A percentile compares a stretch with the other conserved stretches of the same genome.
These are phyloP conservation scores for Ogataea angusta DNA, from an alignment of 805 yeast species.

Conservation along the genomic window DNA sequence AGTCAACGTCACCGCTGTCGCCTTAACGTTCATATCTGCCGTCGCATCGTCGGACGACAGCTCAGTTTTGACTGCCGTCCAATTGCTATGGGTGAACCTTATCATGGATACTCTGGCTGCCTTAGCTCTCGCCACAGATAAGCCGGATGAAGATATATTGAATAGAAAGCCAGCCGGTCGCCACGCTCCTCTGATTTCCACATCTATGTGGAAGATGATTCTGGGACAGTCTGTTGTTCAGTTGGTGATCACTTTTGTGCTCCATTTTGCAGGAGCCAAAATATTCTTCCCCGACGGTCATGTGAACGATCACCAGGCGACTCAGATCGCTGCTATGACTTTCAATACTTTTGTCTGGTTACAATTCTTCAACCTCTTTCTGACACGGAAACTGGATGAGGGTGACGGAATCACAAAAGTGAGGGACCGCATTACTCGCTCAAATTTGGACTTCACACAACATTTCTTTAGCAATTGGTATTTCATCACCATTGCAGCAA, in stretches of 20 bases:
- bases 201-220: conserved; percentile 98
- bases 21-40: conserved; percentile 89
- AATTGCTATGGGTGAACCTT: conserved; percentile 93
- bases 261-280: conserved; percentile 74
- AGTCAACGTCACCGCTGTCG: conserved; percentile 95
- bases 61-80: conserved; percentile 95
- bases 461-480: conserved; percentile 81
- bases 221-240: conserved; percentile 81
- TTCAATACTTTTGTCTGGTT: conserved; percentile 97
- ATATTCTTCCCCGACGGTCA: conserved; percentile 46
- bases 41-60: conserved; percentile 75
- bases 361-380: conserved; percentile 91
- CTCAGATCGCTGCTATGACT: conserved; percentile 76
- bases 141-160: conserved; percentile 81
- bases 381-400: conserved; percentile 87
- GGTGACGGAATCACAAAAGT: conserved; percentile 63
- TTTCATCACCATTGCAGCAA: conserved; percentile 64
- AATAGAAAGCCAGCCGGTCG: conserved; percentile 84
- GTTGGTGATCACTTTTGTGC: conserved; percentile 69
- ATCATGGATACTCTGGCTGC: conserved; percentile 99
- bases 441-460: conserved; percentile 77
- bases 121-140: conserved; percentile 94
- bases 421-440: conserved; percentile 54
- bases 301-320: conserved; percentile 41
- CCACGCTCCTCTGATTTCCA: conserved; percentile 70